These are phyloP conservation scores for Citrus sp. DNA, from an alignment of 345 rosid species.

Conservation along the genomic window DNA sequence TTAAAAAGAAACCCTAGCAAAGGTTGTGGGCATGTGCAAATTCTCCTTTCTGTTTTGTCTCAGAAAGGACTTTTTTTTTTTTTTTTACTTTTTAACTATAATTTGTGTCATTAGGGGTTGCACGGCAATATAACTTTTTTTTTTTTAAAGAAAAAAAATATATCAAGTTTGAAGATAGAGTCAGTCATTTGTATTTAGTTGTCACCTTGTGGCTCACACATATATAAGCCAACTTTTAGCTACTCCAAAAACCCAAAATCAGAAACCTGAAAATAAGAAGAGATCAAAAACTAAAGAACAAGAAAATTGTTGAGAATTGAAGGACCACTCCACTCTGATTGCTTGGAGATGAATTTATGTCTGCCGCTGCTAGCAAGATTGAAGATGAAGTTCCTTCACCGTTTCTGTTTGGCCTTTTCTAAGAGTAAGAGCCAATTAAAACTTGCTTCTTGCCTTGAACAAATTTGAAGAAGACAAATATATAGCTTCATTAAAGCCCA, in stretches of 20 bases:
- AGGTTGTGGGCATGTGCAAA: constrained; percentile 3
- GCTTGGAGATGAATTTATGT: background rate
- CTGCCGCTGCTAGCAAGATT: background rate
- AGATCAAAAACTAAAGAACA: background rate
- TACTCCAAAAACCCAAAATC: background rate
- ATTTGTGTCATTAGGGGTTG: background rate
- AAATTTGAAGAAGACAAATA: no score
- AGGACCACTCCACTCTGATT: background rate
- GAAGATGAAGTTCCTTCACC: background rate
- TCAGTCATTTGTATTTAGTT: constrained; percentile 2
- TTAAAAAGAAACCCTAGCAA: background rate
- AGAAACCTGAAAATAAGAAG: background rate
- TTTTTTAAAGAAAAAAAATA: no score
- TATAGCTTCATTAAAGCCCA: no score
- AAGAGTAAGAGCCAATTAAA: background rate
- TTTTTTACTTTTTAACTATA: background rate
- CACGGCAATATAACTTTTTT: background rate
- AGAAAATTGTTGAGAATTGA: no score
- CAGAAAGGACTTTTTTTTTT: background rate
- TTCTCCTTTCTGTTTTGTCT: background rate
- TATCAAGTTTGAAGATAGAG: background rate
- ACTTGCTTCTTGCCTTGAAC: background rate
- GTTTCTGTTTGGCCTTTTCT: background rate
- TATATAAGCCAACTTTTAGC: background rate
- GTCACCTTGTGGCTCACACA: background rate